Percentiles rank a stretch among this genome's conserved stretches.
phyloP scores from a whole-genome alignment of 2,329 filamentous ascomycete species.

The Sporothrix schenckii region DNA sequence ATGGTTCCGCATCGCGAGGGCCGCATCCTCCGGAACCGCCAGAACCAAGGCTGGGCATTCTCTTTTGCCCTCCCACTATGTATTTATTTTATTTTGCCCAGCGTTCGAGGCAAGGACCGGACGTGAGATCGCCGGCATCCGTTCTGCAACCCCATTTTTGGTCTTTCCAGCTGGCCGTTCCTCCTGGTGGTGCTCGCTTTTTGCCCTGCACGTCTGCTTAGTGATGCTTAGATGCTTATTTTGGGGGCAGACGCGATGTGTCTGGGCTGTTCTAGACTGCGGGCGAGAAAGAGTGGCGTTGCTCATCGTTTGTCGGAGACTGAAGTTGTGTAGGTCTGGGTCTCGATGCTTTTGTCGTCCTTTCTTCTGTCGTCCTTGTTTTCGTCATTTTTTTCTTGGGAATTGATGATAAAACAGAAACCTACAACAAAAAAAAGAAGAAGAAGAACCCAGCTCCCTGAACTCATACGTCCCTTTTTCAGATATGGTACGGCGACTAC shows the following conservation, averaged over 20 bases:
- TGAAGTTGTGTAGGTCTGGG: not conserved
- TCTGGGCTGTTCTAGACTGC: slow-evolving; percentile 3
- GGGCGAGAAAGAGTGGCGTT: not conserved
- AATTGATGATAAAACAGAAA: too few species aligned
- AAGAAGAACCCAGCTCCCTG: not conserved
- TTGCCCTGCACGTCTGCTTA: not conserved
- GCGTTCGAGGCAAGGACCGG: not conserved
- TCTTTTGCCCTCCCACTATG: not conserved
- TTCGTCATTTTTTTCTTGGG: not conserved
- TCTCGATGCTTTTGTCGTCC: too few species aligned
- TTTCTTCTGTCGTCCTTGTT: too few species aligned
- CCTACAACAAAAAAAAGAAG: not conserved
- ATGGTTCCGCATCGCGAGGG: slow-evolving; percentile 11
- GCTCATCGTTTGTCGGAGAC: not conserved
- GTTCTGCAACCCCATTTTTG: not conserved
- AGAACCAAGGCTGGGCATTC: not conserved
- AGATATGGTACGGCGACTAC: slow-evolving; percentile 6
- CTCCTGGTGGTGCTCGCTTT: not conserved
- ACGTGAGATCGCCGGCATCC: not conserved
- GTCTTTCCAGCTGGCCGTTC: not conserved
- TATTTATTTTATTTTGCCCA: not conserved
- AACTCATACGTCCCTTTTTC: not conserved
- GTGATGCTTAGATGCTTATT: slow-evolving; percentile 17
- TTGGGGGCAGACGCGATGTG: not conserved
- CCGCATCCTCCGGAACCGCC: slow-evolving; percentile 1